Conservation (phyloP, 2,329 filamentous ascomycete genomes). For the Phaeomoniella chlamydospora region DNA sequence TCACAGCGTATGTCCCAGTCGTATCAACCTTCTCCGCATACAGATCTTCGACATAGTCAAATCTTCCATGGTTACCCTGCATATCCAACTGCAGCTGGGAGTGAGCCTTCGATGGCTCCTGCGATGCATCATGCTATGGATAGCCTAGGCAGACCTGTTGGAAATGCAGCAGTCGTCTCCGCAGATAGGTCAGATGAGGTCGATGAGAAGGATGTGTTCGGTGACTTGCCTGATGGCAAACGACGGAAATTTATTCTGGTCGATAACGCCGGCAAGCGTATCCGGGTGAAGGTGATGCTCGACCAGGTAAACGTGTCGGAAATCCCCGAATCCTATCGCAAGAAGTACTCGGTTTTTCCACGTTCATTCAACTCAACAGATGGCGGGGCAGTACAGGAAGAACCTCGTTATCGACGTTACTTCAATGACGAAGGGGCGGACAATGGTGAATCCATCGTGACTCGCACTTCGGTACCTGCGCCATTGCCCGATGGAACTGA, state of each 20-base stretch:
- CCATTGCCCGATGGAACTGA: conserved; percentile 53
- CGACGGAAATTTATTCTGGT: conserved; percentile 94
- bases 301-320: conserved; percentile 88
- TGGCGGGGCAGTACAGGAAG: conserved; percentile 71
- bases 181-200: conserved; percentile 35
- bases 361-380: conserved; percentile 85
- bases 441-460: conserved; percentile 18
- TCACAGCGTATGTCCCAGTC: conserved; percentile 48
- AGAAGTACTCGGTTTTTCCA: conserved; percentile 77
- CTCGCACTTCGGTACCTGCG: conserved; percentile 42
- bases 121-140: conserved; percentile 45
- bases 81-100: conserved; percentile 45
- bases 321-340: conserved; percentile 89
- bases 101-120: conserved; percentile 47
- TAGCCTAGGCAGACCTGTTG: conserved; percentile 14
- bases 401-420: conserved; percentile 56
- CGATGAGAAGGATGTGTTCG: conserved; percentile 56
- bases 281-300: conserved; percentile 84
- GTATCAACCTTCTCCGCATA: conserved; percentile 35
- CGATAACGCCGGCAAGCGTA: conserved; percentile 70
- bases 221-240: conserved; percentile 76
- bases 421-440: conserved; percentile 48
- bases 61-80: conserved; percentile 58
- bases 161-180: conserved; percentile 12
- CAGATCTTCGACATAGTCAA: conserved; percentile 59